Evolutionary conservation across 495 filamentous ascomycete species (phyloP).

Genomic region (Penicillium flavigenum): DNA sequence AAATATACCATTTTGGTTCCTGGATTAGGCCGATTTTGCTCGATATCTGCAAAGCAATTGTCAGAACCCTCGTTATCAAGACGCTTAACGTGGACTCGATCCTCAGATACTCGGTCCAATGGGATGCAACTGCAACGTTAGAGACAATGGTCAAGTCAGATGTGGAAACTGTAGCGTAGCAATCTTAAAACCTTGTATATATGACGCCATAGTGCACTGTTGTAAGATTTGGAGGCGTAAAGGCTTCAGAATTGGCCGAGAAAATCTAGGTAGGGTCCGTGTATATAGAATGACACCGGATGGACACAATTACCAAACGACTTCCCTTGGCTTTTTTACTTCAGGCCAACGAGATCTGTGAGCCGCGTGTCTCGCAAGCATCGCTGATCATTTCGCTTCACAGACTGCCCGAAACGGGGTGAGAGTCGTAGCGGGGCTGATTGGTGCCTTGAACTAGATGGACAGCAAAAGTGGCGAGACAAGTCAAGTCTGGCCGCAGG

Average conservation of each 20-base stretch:
- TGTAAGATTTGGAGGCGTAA: too few relatives aligned
- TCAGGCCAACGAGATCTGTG: neutral
- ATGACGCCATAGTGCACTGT: slow-evolving; percentile 19
- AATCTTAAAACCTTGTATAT: neutral
- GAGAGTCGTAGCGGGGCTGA: slow-evolving; percentile 1
- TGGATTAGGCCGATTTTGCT: neutral
- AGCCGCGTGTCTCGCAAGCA: neutral
- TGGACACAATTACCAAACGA: slow-evolving; percentile 1
- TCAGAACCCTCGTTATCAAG: neutral
- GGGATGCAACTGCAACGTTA: slow-evolving; percentile 34
- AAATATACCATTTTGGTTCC: neutral
- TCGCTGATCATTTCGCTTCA: neutral
- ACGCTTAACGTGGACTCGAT: slow-evolving; percentile 2
- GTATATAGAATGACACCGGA: neutral
- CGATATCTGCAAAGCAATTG: neutral
- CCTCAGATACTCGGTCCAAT: neutral
- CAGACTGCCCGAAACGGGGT: neutral
- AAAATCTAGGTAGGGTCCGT: slow-evolving; percentile 1
- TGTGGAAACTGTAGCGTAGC: slow-evolving; percentile 23
- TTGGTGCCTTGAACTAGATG: neutral
- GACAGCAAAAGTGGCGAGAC: neutral
- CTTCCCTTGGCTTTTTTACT: neutral
- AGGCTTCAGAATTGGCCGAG: neutral
- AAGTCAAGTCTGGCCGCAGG: neutral
- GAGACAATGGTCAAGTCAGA: slow-evolving; percentile 28